A percentile compares a stretch with the other conserved stretches of the same genome.
Conservation (phyloP, 305 asterid genomes). For the Plantago lanceolata region DNA sequence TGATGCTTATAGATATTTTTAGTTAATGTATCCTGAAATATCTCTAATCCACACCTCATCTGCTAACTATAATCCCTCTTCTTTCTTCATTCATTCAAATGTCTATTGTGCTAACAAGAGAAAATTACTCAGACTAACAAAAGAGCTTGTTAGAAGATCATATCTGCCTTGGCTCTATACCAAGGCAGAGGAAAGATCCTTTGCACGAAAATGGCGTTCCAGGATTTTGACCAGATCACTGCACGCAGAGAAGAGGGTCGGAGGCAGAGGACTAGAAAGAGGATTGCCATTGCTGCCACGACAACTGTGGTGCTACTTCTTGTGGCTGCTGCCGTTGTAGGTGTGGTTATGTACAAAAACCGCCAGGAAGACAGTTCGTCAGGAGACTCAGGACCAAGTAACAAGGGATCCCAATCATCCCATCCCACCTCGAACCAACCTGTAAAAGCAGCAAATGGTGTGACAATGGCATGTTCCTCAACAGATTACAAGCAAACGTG, state of each 20-base stretch:
- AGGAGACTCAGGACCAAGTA: background rate
- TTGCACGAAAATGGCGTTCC: constrained; percentile 65
- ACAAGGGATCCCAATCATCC: background rate
- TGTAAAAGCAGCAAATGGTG: constrained; percentile 30
- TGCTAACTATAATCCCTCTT: constrained; percentile 6
- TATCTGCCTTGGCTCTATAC: constrained; percentile 65
- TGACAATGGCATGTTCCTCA: constrained; percentile 39
- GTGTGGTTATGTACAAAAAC: constrained; percentile 34
- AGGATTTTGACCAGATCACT: constrained; percentile 76
- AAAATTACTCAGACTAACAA: background rate
- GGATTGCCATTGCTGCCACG: constrained; percentile 38
- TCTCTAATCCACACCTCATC: constrained; percentile 53
- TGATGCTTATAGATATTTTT: constrained; percentile 23
- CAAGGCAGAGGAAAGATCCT: constrained; percentile 55
- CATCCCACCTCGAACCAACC: constrained; percentile 21
- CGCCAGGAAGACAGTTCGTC: background rate
- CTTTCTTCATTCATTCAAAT: background rate
- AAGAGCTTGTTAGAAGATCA: constrained; percentile 11
- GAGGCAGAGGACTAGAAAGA: constrained; percentile 30
- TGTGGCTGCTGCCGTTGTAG: constrained; percentile 42
- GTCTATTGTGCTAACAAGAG: background rate
- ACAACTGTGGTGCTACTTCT: constrained; percentile 35
- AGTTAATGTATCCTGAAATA: constrained; percentile 43
- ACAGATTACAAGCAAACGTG: constrained; percentile 66
- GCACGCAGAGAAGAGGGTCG: constrained; percentile 57